Percentiles rank a stretch among this genome's conserved stretches.
phyloP scores from a whole-genome alignment of 495 filamentous ascomycete genomes.

The Aspergillus mulundensis region DNA sequence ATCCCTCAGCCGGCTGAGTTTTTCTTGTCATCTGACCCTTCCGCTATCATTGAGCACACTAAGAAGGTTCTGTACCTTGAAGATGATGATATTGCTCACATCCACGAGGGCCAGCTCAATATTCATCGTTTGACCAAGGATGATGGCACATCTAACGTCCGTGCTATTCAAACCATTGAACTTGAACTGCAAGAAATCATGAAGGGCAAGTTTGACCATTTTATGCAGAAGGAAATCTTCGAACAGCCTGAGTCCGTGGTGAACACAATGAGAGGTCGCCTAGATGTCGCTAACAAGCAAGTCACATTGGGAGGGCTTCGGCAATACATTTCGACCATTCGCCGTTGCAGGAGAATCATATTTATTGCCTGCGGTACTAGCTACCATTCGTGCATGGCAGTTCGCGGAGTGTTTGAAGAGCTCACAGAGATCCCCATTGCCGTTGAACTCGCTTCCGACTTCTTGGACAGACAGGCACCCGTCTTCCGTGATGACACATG shows the following conservation, averaged over 20 bases:
- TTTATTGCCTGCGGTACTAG: slow-evolving; percentile 98
- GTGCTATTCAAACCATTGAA: slow-evolving; percentile 96
- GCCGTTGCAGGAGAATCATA: slow-evolving; percentile 91
- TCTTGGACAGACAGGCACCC: slow-evolving; percentile 94
- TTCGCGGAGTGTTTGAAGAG: slow-evolving; percentile 96
- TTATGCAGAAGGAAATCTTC: slow-evolving; percentile 99
- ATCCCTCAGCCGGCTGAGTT: slow-evolving; percentile 97
- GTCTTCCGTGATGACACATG: slow-evolving; percentile 99
- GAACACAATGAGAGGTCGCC: slow-evolving; percentile 98
- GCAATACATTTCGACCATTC: slow-evolving; percentile 93
- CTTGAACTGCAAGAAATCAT: slow-evolving; percentile 99
- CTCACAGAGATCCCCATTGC: slow-evolving; percentile 96
- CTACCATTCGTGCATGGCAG: slow-evolving; percentile 99
- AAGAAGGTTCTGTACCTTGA: slow-evolving; percentile 99
- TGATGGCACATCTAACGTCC: slow-evolving; percentile 93
- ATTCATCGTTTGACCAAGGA: slow-evolving; percentile 97
- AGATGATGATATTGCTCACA: slow-evolving; percentile 98
- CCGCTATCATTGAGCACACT: slow-evolving; percentile 97
- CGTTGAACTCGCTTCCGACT: slow-evolving; percentile 95
- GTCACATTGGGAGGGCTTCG: slow-evolving; percentile 94
- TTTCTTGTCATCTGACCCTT: slow-evolving; percentile 96
- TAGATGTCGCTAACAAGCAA: slow-evolving; percentile 86
- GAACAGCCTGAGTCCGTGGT: slow-evolving; percentile 98
- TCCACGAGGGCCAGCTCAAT: slow-evolving; percentile 97
- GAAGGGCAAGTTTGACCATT: slow-evolving; percentile 99